These are phyloP conservation scores for Eucalyptus grandis DNA, from an alignment of 345 rosid genomes.

Conservation along the genomic window DNA sequence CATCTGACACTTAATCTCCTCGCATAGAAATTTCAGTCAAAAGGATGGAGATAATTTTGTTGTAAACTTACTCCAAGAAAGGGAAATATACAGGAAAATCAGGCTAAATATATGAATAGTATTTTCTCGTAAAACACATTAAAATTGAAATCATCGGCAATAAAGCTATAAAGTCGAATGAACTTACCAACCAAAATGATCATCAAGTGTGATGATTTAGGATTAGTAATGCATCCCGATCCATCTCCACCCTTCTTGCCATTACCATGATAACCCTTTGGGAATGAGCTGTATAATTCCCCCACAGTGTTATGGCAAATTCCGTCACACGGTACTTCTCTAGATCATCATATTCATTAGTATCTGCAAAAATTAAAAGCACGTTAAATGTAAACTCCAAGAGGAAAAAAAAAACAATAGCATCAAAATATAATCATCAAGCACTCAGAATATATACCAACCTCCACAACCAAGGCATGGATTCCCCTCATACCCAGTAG, in stretches of 20 bases:
- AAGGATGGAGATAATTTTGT: background rate
- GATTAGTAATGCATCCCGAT: background rate
- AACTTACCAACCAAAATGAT: background rate
- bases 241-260: background rate
- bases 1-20: rapidly evolving
- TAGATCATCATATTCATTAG: background rate
- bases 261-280: too few species aligned
- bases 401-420: background rate
- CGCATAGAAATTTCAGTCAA: rapidly evolving
- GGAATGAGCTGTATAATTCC: too few species aligned
- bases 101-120: rapidly evolving
- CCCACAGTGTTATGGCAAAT: too few species aligned
- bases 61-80: background rate
- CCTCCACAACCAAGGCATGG: too few species aligned
- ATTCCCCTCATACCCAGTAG: too few species aligned
- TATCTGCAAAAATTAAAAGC: background rate
- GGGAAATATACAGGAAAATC: rapidly evolving
- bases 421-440: background rate
- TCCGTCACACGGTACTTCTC: rapidly evolving
- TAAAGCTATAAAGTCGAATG: background rate
- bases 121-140: rapidly evolving
- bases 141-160: background rate
- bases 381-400: background rate
- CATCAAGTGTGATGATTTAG: background rate
- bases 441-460: rapidly evolving